Percentiles rank a stretch among this genome's conserved stretches.
Conservation (phyloP, 192 early-diverging fungal species). For the Dissophora ornata region DNA sequence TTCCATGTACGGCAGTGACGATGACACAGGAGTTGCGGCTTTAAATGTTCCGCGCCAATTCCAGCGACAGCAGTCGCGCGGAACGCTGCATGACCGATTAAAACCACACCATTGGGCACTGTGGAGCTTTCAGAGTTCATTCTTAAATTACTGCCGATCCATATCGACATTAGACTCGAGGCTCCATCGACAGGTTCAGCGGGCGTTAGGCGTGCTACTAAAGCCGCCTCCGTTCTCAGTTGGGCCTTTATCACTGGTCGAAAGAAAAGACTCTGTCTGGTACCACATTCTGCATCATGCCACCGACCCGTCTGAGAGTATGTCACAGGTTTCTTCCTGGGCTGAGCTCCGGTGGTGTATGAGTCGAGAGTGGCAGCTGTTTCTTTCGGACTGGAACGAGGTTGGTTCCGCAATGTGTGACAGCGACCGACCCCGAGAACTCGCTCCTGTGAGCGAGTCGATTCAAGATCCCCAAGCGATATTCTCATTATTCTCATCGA, state of each 20-base stretch:
- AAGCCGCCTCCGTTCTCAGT: background rate
- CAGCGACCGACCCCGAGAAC: background rate
- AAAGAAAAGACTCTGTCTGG: conserved; percentile 14
- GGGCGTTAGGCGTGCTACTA: background rate
- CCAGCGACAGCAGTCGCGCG: too few species aligned
- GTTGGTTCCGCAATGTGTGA: background rate
- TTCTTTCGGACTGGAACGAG: background rate
- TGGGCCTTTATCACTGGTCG: background rate
- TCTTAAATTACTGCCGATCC: conserved; percentile 15
- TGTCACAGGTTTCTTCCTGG: background rate
- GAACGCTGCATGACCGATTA: background rate
- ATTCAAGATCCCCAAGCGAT: too few species aligned
- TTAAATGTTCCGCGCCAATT: too few species aligned
- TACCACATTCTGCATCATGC: conserved; percentile 17
- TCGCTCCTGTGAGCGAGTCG: too few species aligned
- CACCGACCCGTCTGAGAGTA: background rate
- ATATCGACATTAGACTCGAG: conserved; percentile 13
- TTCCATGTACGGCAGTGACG: background rate
- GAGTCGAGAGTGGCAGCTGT: conserved; percentile 9
- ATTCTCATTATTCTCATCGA: background rate
- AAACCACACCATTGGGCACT: conserved; percentile 7
- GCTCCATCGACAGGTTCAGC: conserved; percentile 26
- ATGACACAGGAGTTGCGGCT: too few species aligned
- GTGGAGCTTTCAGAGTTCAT: conserved; percentile 22
- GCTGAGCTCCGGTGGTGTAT: conserved; percentile 18